Conservation (phyloP, 495 filamentous ascomycete species). For the Paragyromitra xinjiangensis region DNA sequence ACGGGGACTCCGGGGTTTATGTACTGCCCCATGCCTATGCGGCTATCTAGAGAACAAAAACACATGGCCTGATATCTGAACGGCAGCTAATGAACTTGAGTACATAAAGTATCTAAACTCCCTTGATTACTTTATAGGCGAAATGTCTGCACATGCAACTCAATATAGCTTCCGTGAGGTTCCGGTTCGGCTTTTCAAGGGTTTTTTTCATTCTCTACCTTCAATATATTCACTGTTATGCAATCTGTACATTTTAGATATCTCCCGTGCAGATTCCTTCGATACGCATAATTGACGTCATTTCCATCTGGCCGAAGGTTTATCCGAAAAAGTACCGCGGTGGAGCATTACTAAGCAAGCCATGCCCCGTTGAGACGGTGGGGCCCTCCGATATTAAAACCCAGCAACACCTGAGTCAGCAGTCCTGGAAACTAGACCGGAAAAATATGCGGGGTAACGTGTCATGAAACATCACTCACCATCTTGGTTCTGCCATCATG, state of each 20-base stretch:
- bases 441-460: not conserved
- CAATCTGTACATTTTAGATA: not conserved
- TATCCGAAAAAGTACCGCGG: constrained; percentile 43
- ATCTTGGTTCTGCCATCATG: not conserved
- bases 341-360: constrained; percentile 35
- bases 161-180: not conserved
- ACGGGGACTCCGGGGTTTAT: constrained; percentile 24
- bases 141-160: constrained; percentile 14
- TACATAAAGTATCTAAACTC: constrained; percentile 22
- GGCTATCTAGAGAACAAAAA: not conserved
- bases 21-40: constrained; percentile 12
- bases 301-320: constrained; percentile 38
- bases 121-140: constrained; percentile 13
- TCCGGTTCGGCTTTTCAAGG: not conserved
- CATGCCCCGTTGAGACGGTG: not conserved
- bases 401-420: not conserved
- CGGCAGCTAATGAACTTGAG: constrained; percentile 22
- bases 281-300: constrained; percentile 28
- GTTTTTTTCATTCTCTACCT: not conserved
- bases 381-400: constrained; percentile 11
- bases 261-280: not conserved
- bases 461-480: not conserved
- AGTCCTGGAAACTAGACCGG: not conserved
- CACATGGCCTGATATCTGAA: constrained; percentile 22
- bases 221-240: not conserved